These are phyloP conservation scores for Collariella sp. DNA, from an alignment of 495 filamentous ascomycete genomes.

Conservation along the genomic window DNA sequence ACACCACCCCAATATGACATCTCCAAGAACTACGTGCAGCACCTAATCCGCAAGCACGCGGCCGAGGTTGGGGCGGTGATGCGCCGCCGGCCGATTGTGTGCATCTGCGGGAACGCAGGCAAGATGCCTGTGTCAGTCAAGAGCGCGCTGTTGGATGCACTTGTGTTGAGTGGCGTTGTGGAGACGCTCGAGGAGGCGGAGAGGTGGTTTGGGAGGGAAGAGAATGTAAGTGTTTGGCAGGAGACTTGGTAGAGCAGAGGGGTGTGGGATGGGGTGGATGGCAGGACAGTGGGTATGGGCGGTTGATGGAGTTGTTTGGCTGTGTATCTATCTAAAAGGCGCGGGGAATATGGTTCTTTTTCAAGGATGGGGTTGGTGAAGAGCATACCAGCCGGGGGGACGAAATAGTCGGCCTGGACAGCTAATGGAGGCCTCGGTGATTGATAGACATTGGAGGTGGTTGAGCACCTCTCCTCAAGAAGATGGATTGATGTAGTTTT, in stretches of 20 bases:
- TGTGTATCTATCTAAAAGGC: too few relatives aligned
- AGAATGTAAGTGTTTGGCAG: constrained; percentile 33
- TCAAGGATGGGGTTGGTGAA: too few relatives aligned
- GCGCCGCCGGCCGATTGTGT: constrained; percentile 31
- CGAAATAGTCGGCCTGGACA: too few relatives aligned
- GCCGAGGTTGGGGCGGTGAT: constrained; percentile 51
- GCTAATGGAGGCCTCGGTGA: too few relatives aligned
- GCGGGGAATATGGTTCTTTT: too few relatives aligned
- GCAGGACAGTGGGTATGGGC: neutral
- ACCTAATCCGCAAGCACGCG: constrained; percentile 59
- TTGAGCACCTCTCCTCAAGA: too few relatives aligned
- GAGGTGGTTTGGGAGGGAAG: constrained; percentile 17
- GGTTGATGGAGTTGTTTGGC: too few relatives aligned
- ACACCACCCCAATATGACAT: constrained; percentile 22
- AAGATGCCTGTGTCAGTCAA: constrained; percentile 86
- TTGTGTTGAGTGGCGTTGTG: constrained; percentile 31
- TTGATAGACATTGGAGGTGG: too few relatives aligned
- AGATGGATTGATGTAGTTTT: too few relatives aligned
- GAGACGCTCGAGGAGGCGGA: constrained; percentile 24
- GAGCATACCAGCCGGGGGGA: too few relatives aligned
- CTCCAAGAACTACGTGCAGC: constrained; percentile 80
- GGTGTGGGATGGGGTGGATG: neutral
- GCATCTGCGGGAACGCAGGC: constrained; percentile 75
- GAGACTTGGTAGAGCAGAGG: constrained; percentile 35
- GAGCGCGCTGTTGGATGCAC: constrained; percentile 66